Base-by-base conservation (phyloP, 2,329 filamentous ascomycete species). In the Pseudogymnoascus sp. region DNA sequence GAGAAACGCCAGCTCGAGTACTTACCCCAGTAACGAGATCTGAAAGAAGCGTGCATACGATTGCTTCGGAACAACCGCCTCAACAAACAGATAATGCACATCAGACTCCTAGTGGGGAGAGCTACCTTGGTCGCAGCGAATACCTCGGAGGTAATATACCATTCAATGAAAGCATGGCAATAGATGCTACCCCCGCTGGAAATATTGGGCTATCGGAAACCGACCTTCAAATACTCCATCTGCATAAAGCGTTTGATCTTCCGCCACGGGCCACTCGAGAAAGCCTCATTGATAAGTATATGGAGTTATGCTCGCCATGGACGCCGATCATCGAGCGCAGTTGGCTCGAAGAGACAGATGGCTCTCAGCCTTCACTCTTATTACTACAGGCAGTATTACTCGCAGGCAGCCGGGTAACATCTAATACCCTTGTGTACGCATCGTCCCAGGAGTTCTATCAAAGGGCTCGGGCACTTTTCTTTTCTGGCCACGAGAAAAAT, bases 351-450 rank as follows among this genome's bases (percentile, higher is more conserved):
- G 69, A 70, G 33, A 65, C 65, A 14, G 66, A 66, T 7, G 61
- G 65, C 5, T 65, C 69, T 35, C 66, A 69, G 38, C 70, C 70
- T 11, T 73, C 71, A 2, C 67, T 72, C 4, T 63, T 73, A 9
- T 66, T 73, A 22, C 66, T 76, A 23, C 75, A 78, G 61, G 72
- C 75, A 2, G 72, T 78, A 16, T 74, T 77, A 45, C 69, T 78
- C 1, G 76, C 76, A 6, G 76, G 75, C 1, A 77, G 75, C 62
- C 72, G 76, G 63, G 75, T 78, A 14, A 69, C 69, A 11, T 75
- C 74, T 72, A 45, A 19, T 58, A 55, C 45, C 9, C 49, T 71
- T 4, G 60, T 63, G 4, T 64, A 68, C 28, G 70, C 71, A 33
- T 65, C 71, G 7, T 67, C 72, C 0, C 69, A 71, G 45, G 69